phyloP scores from a whole-genome alignment of 306 rosid species.

The Ormosia semicastrata region DNA sequence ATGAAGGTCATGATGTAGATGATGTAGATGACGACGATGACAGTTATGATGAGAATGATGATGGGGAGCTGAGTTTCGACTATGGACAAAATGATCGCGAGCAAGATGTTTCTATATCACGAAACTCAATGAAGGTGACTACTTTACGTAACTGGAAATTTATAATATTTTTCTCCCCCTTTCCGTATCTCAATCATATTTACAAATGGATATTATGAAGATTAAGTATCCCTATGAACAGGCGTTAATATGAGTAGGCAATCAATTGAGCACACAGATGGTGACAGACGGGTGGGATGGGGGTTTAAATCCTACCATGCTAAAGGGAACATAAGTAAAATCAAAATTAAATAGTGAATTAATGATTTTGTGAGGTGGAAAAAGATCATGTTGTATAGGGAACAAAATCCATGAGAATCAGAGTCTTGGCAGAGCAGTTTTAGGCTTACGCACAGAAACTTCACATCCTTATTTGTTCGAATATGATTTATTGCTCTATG shows the following conservation, averaged over 20 bases:
- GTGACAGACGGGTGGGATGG: neutral
- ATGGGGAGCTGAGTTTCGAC: constrained; percentile 90
- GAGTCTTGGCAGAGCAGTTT: neutral
- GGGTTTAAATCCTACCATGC: constrained; percentile 1
- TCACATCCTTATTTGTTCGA: constrained; percentile 9
- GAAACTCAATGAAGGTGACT: constrained; percentile 67
- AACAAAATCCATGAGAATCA: neutral
- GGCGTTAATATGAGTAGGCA: constrained; percentile 12
- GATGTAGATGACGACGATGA: constrained; percentile 47
- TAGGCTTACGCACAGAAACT: neutral
- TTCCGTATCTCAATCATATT: constrained; percentile 1
- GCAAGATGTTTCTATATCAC: constrained; percentile 55
- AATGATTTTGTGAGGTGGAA: neutral
- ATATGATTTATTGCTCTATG: neutral
- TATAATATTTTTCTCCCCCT: neutral
- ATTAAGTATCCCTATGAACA: neutral
- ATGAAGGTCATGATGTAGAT: too few relatives aligned
- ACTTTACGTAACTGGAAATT: constrained; percentile 13
- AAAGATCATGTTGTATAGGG: neutral
- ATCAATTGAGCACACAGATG: neutral
- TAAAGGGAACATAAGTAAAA: neutral
- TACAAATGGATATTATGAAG: constrained; percentile 2
- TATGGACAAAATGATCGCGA: constrained; percentile 62
- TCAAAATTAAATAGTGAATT: constrained; percentile 3
- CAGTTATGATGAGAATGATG: constrained; percentile 57